These are phyloP conservation scores for Neurospora sp. DNA, from an alignment of 2,329 filamentous ascomycete genomes.

Conservation along the genomic window DNA sequence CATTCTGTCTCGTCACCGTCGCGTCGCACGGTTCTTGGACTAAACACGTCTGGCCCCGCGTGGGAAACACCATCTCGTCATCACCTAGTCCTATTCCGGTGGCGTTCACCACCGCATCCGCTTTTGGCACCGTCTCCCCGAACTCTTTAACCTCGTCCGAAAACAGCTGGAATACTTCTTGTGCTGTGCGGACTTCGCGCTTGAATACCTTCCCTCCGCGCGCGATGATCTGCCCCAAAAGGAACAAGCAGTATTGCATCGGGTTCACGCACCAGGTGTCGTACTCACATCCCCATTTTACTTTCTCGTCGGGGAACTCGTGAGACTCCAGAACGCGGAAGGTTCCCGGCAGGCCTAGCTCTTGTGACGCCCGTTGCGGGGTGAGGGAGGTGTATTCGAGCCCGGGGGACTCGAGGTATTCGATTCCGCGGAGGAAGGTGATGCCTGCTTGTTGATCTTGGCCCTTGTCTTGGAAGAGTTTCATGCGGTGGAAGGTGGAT, in stretches of 20 bases:
- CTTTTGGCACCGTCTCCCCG: not conserved
- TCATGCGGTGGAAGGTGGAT: conserved; percentile 34
- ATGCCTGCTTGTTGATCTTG: conserved; percentile 33
- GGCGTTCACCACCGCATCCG: conserved; percentile 33
- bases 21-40: conserved; percentile 29
- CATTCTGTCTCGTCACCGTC: conserved; percentile 50
- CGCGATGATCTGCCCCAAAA: conserved; percentile 32
- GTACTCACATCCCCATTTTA: conserved; percentile 40
- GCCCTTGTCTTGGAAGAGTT: conserved; percentile 15
- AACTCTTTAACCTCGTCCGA: too few species aligned
- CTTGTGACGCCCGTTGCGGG: conserved; percentile 18
- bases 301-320: conserved; percentile 31
- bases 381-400: conserved; percentile 29
- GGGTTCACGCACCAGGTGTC: conserved; percentile 46
- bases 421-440: conserved; percentile 38
- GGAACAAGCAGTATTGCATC: conserved; percentile 41
- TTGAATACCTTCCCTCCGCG: conserved; percentile 26
- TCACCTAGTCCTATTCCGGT: conserved; percentile 36
- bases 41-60: conserved; percentile 37
- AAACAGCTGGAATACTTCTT: conserved; percentile 25
- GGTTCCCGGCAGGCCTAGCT: conserved; percentile 23
- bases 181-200: conserved; percentile 4
- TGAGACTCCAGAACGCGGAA: conserved; percentile 27
- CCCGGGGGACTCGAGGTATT: conserved; percentile 39
- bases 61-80: conserved; percentile 31